Evolutionary conservation across 805 yeast genomes (phyloP).

Genomic region (Wickerhamomyces bisporus): DNA sequence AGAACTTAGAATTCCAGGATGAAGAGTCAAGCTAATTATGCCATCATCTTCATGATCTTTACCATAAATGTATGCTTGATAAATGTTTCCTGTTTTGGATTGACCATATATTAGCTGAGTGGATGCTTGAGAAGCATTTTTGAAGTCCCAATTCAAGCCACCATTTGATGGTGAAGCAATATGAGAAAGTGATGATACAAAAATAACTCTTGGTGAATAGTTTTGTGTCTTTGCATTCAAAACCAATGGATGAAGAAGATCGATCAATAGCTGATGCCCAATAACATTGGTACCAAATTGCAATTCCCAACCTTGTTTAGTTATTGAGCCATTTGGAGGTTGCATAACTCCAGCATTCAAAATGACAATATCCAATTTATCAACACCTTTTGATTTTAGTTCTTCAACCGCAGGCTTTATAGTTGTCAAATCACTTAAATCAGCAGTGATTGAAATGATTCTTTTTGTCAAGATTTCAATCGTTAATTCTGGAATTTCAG

Average conservation of each 20-base stretch:
- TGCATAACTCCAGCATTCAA: conserved; percentile 43
- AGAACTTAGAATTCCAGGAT: conserved; percentile 37
- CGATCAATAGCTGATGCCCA: conserved; percentile 41
- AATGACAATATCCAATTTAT: conserved; percentile 31
- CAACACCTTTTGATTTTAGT: conserved; percentile 16
- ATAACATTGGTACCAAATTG: conserved; percentile 43
- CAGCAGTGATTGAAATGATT: conserved; percentile 24
- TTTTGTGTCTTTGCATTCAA: conserved; percentile 26
- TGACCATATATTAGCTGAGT: conserved; percentile 27
- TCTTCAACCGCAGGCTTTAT: conserved; percentile 33
- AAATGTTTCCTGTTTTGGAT: conserved; percentile 37
- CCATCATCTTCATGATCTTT: conserved; percentile 26
- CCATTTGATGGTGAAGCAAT: conserved; percentile 27
- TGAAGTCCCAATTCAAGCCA: conserved; percentile 30
- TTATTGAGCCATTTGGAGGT: conserved; percentile 30
- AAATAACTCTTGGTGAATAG: conserved; percentile 35
- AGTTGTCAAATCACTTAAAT: conserved; percentile 37
- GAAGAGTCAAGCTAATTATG: conserved; percentile 30
- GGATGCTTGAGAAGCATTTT: conserved; percentile 8
- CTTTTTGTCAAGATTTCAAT: conserved; percentile 14
- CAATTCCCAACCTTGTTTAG: conserved; percentile 41
- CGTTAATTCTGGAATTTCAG: conserved; percentile 7
- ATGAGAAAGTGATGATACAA: conserved; percentile 39
- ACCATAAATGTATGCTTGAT: conserved; percentile 33
- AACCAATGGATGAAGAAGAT: conserved; percentile 33